Conservation (phyloP, 2,329 filamentous ascomycete species). For the Septoria linicola region DNA sequence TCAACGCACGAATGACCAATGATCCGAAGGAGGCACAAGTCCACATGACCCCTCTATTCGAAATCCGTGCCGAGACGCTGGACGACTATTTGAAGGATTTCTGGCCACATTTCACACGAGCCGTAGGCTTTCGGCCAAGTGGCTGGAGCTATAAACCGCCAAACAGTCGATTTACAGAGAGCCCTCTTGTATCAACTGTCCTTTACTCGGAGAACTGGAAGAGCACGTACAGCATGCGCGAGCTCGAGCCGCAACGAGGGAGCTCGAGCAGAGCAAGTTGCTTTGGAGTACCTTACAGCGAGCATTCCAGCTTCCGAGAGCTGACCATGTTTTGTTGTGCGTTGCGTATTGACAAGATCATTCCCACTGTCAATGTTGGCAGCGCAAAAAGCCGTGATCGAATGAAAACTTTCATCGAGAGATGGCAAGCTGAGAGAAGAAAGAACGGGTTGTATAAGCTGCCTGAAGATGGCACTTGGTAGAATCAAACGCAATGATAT, state of each 20-base stretch:
- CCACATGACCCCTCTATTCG: conserved; percentile 95
- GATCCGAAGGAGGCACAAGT: conserved; percentile 85
- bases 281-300: conserved; percentile 92
- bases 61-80: conserved; percentile 87
- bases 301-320: conserved; percentile 94
- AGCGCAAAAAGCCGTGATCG: conserved; percentile 61
- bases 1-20: conserved; percentile 72
- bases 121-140: conserved; percentile 87
- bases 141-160: conserved; percentile 90
- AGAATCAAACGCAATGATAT: neutral
- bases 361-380: conserved; percentile 90
- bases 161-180: conserved; percentile 60
- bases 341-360: conserved; percentile 80
- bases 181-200: conserved; percentile 63
- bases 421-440: conserved; percentile 61
- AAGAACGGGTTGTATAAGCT: conserved; percentile 59
- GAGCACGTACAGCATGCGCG: conserved; percentile 66
- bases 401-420: conserved; percentile 67
- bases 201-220: conserved; percentile 72
- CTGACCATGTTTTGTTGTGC: conserved; percentile 90
- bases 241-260: conserved; percentile 79
- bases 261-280: conserved; percentile 80
- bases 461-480: conserved; percentile 36
- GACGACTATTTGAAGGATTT: conserved; percentile 82
- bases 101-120: conserved; percentile 76